Evolutionary conservation across 805 yeast genomes (phyloP), one percentile per base, ranked within the genome.

Genomic region (Hyphopichia homilentoma): DNA sequence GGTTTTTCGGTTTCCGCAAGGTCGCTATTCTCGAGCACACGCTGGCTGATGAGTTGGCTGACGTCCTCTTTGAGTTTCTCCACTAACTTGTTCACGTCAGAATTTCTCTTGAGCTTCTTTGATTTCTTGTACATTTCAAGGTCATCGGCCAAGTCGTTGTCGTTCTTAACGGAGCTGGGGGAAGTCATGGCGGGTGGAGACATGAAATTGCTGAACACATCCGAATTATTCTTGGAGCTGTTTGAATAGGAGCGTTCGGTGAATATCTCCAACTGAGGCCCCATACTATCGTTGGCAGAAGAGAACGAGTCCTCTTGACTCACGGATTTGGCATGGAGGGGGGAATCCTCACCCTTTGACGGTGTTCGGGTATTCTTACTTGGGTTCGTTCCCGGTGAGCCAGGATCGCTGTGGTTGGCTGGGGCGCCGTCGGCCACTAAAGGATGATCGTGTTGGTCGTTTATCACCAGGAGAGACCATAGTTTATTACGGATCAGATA

Each of bases 381-480:
- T n/a, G n/a, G n/a, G n/a, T n/a, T n/a, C n/a, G n/a, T n/a, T n/a
- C n/a, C n/a, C n/a, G n/a, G n/a, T n/a, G n/a, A n/a, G n/a, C n/a
- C n/a, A n/a, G n/a, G n/a, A n/a, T n/a, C n/a, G n/a, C n/a, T n/a
- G n/a, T n/a, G n/a, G n/a, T n/a, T n/a, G n/a, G n/a, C n/a, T n/a
- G n/a, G n/a, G n/a, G n/a, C n/a, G n/a, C n/a, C n/a, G n/a, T n/a
- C n/a, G n/a, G n/a, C n/a, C n/a, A n/a, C 29, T n/a, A 25, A 9
- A 13, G 29, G 35, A 48, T 80, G 87, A 40, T 81, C 73, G 52
- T 80, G 87, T 4, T 53, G 51, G 41, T 76, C 80, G 51, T 76
- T 75, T 22, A 80, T 68, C 12, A 80, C 74, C 14, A 75, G 81
- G 20, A 80, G 59, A 11, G 75, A 61, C 87, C 87, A 80, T 34